These are phyloP conservation scores for Trichophaea hybrida DNA, from an alignment of 2,329 filamentous ascomycete species.

Conservation along the genomic window DNA sequence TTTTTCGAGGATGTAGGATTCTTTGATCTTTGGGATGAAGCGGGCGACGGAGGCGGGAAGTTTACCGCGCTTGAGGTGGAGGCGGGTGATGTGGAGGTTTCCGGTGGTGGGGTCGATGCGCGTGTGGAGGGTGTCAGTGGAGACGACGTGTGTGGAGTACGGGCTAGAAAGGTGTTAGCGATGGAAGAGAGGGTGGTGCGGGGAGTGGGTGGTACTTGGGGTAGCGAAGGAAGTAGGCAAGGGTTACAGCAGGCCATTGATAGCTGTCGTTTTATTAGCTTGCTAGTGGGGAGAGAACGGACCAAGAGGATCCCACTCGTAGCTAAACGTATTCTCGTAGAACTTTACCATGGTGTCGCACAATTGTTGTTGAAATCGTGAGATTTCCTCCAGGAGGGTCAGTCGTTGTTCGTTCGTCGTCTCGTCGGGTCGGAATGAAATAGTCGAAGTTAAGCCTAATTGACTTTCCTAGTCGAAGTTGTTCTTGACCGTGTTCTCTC, in stretches of 20 bases:
- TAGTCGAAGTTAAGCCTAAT: too few species aligned
- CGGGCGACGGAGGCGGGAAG: slow-evolving; percentile 62
- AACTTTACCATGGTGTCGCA: slow-evolving; percentile 27
- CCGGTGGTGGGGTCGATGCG: slow-evolving; percentile 59
- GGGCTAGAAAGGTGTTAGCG: slow-evolving; percentile 45
- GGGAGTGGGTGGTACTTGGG: slow-evolving; percentile 34
- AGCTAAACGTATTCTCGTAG: slow-evolving; percentile 27
- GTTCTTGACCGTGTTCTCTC: too few species aligned
- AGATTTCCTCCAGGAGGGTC: too few species aligned
- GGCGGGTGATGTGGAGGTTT: slow-evolving; percentile 60
- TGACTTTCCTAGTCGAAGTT: too few species aligned
- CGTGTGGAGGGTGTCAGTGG: slow-evolving; percentile 66
- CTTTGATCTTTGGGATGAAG: slow-evolving; percentile 57
- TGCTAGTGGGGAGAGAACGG: background rate
- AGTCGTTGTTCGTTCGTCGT: too few species aligned
- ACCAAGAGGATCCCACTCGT: slow-evolving; percentile 22
- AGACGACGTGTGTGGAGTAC: slow-evolving; percentile 67
- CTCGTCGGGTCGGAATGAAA: too few species aligned
- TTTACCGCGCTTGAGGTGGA: slow-evolving; percentile 70
- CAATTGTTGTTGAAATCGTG: too few species aligned
- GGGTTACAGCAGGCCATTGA: slow-evolving; percentile 69
- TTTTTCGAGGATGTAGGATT: slow-evolving; percentile 66
- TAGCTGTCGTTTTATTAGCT: slow-evolving; percentile 37
- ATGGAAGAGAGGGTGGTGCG: background rate
- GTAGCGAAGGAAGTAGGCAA: slow-evolving; percentile 81